These are phyloP conservation scores for Naegleria fowleri DNA, from an alignment of 208 protist species.

Conservation along the genomic window DNA sequence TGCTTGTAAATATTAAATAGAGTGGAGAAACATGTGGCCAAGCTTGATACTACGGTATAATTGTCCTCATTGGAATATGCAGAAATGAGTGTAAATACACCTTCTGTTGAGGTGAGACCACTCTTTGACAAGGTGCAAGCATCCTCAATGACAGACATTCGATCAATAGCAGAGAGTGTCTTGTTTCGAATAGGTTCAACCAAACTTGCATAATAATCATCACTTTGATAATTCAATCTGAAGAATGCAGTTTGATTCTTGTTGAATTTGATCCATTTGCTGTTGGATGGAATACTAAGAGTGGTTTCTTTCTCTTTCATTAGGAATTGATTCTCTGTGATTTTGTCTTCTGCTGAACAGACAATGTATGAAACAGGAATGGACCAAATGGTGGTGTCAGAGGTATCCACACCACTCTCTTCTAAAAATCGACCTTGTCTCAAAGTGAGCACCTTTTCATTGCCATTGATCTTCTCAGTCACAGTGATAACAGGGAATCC, in stretches of 20 bases:
- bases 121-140: background rate
- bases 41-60: background rate
- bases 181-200: background rate
- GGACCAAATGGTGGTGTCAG: background rate
- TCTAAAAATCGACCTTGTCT: background rate
- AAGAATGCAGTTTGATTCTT: background rate
- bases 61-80: conserved; percentile 2
- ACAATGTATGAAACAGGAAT: background rate
- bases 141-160: conserved; percentile 20
- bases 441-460: background rate
- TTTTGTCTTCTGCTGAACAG: background rate
- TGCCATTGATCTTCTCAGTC: background rate
- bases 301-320: background rate
- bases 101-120: background rate
- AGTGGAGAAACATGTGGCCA: background rate
- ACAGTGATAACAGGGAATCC: conserved; percentile 27
- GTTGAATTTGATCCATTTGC: conserved; percentile 26
- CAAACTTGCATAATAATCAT: background rate
- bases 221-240: background rate
- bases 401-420: background rate
- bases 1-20: background rate
- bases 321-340: background rate
- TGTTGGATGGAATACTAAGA: background rate
- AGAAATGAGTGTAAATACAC: background rate
- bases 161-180: background rate